A percentile compares a stretch with the other conserved stretches of the same genome.
These are phyloP conservation scores for sweet orange (Citrus sinensis) DNA, from an alignment of 345 rosid species.

Conservation along the genomic window DNA sequence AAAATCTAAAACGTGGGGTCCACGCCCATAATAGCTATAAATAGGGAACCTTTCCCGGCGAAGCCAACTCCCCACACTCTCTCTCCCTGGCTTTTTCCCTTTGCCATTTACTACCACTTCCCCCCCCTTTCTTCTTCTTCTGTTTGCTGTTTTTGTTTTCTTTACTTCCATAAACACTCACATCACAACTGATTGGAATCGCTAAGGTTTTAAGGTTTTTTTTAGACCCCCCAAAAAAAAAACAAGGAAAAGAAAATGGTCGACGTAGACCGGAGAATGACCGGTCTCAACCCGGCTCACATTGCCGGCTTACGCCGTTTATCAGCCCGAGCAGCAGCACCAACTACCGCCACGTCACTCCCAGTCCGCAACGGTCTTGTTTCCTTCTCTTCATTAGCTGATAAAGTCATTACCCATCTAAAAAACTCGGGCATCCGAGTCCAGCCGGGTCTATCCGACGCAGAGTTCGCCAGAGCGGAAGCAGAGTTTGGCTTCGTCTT, in stretches of 20 bases:
- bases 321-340: slow-evolving; percentile 88
- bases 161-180: not conserved
- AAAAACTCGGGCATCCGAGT: slow-evolving; percentile 68
- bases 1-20: slow-evolving; percentile 30
- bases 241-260: slow-evolving; percentile 45
- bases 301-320: slow-evolving; percentile 92
- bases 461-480: slow-evolving; percentile 84
- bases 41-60: slow-evolving; percentile 10
- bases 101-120: not conserved
- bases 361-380: slow-evolving; percentile 63
- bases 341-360: slow-evolving; percentile 36
- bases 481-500: slow-evolving; percentile 90
- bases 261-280: slow-evolving; percentile 95
- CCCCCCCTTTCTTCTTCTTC: not conserved
- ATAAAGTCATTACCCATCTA: slow-evolving; percentile 67
- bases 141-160: not conserved
- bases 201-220: not conserved
- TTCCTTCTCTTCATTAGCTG: slow-evolving; percentile 73
- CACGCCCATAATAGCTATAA: slow-evolving; percentile 34
- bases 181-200: too few relatives aligned
- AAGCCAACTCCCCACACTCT: not conserved
- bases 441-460: slow-evolving; percentile 73
- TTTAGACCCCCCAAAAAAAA: not conserved
- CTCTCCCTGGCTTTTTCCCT: slow-evolving; percentile 4
- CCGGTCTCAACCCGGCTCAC: slow-evolving; percentile 87